These are phyloP conservation scores for Cystofilobasidium macerans DNA, from an alignment of 768 basidiomycete genomes.

Conservation along the genomic window DNA sequence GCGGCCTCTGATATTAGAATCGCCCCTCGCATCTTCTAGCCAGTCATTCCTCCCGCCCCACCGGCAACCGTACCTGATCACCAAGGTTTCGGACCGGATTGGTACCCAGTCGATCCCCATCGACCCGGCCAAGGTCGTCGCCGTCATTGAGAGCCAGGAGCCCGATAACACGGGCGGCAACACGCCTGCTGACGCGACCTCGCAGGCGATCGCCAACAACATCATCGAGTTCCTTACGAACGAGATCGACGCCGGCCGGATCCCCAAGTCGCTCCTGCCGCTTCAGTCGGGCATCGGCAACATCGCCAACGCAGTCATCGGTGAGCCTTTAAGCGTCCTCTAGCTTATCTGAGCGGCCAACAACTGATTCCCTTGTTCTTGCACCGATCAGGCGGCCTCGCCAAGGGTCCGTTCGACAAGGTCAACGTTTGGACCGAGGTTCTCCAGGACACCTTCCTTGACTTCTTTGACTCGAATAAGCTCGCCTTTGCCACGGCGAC, in stretches of 20 bases:
- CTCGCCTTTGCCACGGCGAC: conserved; percentile 40
- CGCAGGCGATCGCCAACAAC: conserved; percentile 29
- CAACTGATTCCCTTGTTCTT: too few species aligned
- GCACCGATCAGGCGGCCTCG: too few species aligned
- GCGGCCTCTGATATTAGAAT: not conserved
- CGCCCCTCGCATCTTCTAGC: not conserved
- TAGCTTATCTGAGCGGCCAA: too few species aligned
- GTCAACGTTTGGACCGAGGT: conserved; percentile 34
- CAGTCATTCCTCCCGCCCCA: conserved; percentile 31
- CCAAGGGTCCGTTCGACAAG: conserved; percentile 21
- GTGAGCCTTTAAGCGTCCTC: too few species aligned
- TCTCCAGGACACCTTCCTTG: conserved; percentile 33
- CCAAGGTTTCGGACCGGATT: conserved; percentile 30
- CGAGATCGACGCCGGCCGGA: conserved; percentile 31
- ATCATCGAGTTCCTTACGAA: conserved; percentile 32
- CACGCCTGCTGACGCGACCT: conserved; percentile 29
- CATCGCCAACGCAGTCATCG: conserved; percentile 30
- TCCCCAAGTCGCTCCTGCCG: conserved; percentile 32
- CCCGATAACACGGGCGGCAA: conserved; percentile 33
- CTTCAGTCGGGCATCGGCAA: conserved; percentile 36
- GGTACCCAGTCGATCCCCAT: conserved; percentile 30
- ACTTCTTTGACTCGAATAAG: conserved; percentile 37
- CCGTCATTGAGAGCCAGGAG: conserved; percentile 31
- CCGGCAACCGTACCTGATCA: conserved; percentile 33
- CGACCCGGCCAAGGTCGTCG: conserved; percentile 33